Percentiles rank a stretch among this genome's conserved stretches.
phyloP scores from a whole-genome alignment of 2,329 filamentous ascomycete genomes.

The Colletotrichum sansevieriae region DNA sequence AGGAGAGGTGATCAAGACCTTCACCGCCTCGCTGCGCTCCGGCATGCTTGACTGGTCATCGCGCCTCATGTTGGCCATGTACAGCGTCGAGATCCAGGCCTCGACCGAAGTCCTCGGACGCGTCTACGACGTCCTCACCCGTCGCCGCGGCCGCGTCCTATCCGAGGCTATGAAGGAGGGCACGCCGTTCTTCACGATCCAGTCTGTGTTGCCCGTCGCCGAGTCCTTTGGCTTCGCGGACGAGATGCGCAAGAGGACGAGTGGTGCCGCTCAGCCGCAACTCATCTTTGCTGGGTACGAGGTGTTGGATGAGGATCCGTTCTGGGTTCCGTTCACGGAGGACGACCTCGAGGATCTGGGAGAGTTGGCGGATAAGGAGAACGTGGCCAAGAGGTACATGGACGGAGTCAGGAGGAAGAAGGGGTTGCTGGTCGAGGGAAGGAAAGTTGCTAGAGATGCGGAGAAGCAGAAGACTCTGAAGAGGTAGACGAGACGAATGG shows the following conservation, averaged over 20 bases:
- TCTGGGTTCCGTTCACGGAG: slow-evolving; percentile 97
- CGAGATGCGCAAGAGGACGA: slow-evolving; percentile 95
- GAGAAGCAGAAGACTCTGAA: slow-evolving; percentile 89
- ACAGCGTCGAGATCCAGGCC: slow-evolving; percentile 96
- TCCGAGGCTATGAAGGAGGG: slow-evolving; percentile 94
- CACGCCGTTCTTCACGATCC: slow-evolving; percentile 95
- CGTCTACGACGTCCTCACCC: slow-evolving; percentile 97
- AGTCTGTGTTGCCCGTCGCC: slow-evolving; percentile 87
- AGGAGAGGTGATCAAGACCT: slow-evolving; percentile 91
- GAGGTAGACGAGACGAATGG: slow-evolving; percentile 55
- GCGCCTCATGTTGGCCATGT: slow-evolving; percentile 96
- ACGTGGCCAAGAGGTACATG: slow-evolving; percentile 96
- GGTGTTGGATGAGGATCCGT: slow-evolving; percentile 93
- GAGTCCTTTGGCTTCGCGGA: slow-evolving; percentile 97
- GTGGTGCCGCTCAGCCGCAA: slow-evolving; percentile 91
- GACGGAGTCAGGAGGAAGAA: slow-evolving; percentile 89
- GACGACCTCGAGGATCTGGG: slow-evolving; percentile 97
- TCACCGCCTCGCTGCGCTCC: slow-evolving; percentile 84
- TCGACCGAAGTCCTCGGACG: slow-evolving; percentile 94
- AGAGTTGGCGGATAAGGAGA: slow-evolving; percentile 92
- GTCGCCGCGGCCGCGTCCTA: slow-evolving; percentile 88
- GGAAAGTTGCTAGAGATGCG: slow-evolving; percentile 83
- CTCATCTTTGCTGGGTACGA: slow-evolving; percentile 94
- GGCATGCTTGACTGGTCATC: slow-evolving; percentile 97
- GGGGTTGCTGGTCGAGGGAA: slow-evolving; percentile 85